Base-by-base conservation (phyloP, 192 early-diverging fungal genomes). In the Umbelopsis ramanniana region DNA sequence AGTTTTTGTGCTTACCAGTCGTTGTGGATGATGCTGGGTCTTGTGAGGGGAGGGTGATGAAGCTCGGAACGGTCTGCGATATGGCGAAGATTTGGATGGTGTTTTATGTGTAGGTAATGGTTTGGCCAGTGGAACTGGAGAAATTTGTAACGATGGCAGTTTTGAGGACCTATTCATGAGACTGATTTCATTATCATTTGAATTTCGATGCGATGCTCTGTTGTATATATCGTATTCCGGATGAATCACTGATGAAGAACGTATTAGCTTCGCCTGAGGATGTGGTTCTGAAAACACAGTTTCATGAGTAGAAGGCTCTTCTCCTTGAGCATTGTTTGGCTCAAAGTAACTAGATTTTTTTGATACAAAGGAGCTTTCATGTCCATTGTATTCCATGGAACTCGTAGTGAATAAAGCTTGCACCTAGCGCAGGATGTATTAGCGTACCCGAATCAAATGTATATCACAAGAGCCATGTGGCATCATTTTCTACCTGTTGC, bases 301-400 rank as follows among this genome's bases (percentile, higher is more conserved):
- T 35, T 63, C 57, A 35, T 63, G 57, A 17, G 57, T 63, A 29
- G 57, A 37, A 37, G 57, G 57, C 26, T 63, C 57, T 17, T 63
- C 33, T 17, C 6, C 57, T 19, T n/a, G 26, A n/a, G 6, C 40
- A 40, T 35, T 60, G 3, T 60, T 12, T 19, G 29, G 15, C 15
- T 37, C 33, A 19, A 63, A 63, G 35, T 19, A 35, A 37, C 33
- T 38, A 1, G 57, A 63, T 63, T 63, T 63, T 14, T 26, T 29
- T 9, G 57, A 63, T 17, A 63, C 33, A 5, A 63, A 63, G 4
- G 57, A 63, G 33, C 26, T 63, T 38, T 63, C 57, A 37, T 63
- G 24, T 35, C 37, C 29, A 63, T 63, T 35, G n/a, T 63, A 63
- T 14, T 63, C 57, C 17, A 63, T 19, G 1, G 33, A 6, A 7